Evolutionary conservation across 106 monocot species (phyloP), one percentile per base, ranked within the genome.

Genomic region (Acorus calamus): DNA sequence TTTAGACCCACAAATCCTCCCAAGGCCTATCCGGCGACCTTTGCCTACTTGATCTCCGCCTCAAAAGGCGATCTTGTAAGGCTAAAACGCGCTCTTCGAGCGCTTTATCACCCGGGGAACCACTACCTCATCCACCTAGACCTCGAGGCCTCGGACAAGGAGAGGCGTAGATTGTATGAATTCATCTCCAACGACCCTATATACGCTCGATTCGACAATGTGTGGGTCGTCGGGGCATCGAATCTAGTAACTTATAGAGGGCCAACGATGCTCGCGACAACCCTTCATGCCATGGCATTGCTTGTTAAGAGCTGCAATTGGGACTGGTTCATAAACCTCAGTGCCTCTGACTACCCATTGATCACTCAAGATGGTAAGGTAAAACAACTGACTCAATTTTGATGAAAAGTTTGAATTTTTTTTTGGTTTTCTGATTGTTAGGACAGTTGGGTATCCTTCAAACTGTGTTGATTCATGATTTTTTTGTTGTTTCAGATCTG

Each of bases 281-380:
- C 93, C 5, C 83, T 93, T 61, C 93, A 93, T 60, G 83, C 81
- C 55, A 86, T 93, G 72, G 54, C 93, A 13, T 68, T 86, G 9
- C 81, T 93, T 7, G 69, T 89, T 47, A 81, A 73, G 76, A 60
- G 64, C 71, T 83, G 76, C 66, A 66, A 75, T 0, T 93, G 93
- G 93, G 93, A 93, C 49, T 93, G 93, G 93, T 93, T 93, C 76
- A 83, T 93, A 42, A 93, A 93, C 59, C 80, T 93, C 72, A 93
- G 93, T 46, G 93, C 85, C 42, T 85, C 93, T 0, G 93, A 93
- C 66, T 93, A 93, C 53, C 93, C 93, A 50, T 49, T 93, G 60
- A 73, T 89, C 56, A 93, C 93, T 14, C 93, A 93, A 76, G 93
- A 93, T 77, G 87, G 92, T 84, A 77, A 74, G 74, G 46, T 66